Evolutionary conservation across 768 basidiomycete species (phyloP).

Genomic region (Tricholoma bakamatsutake): DNA sequence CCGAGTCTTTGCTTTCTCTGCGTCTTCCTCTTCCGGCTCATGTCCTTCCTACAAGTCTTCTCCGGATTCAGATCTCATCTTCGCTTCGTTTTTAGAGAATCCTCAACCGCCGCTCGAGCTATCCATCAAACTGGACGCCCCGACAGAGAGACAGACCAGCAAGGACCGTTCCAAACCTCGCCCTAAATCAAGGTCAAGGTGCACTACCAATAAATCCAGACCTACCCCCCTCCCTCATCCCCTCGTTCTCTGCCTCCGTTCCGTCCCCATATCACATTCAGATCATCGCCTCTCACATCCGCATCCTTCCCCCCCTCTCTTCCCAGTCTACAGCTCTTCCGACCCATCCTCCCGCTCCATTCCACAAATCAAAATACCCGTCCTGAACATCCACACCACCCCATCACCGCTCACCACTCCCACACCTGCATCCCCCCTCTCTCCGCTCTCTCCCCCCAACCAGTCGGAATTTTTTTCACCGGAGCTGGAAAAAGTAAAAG

Average conservation of each 20-base stretch:
- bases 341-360: neutral
- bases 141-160: too few species aligned
- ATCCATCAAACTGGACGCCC: too few species aligned
- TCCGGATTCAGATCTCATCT: neutral
- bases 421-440: neutral
- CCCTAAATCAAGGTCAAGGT: too few species aligned
- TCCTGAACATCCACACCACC: neutral
- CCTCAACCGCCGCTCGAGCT: neutral
- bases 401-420: neutral
- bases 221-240: neutral
- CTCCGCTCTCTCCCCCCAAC: neutral
- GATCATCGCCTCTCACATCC: neutral
- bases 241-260: neutral
- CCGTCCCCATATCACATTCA: neutral
- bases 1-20: constrained; percentile 16
- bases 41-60: too few species aligned
- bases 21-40: neutral
- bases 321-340: neutral
- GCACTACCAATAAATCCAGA: too few species aligned
- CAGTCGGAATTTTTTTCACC: neutral
- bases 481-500: constrained; percentile 8
- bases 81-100: neutral
- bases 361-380: neutral
- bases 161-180: too few species aligned
- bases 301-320: neutral